Base-by-base conservation (phyloP, 176 grass and related monocot genomes). In the Juncus effusus region DNA sequence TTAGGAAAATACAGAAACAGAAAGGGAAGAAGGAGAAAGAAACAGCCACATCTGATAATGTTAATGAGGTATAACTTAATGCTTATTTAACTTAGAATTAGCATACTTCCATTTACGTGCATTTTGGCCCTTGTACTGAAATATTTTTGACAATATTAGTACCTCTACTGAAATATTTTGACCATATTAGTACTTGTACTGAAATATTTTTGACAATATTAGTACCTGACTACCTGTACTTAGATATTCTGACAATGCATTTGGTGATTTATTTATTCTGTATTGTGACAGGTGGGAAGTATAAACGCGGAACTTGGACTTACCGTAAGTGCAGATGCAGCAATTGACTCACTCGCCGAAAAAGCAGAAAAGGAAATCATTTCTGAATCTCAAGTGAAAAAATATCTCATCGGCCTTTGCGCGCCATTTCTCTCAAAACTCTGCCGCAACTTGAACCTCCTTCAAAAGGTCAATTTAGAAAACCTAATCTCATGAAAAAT, bases 231-330 rank as follows among this genome's bases (percentile, higher is more conserved):
- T 47, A 47, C 55, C 53, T 55, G 12, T 4, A 50, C 65, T 39
- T 14, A 54, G 11, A n/a, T 16, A 38, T 3, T 47, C 12, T 39
- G 1, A 9, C 50, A 13, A 69, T 0, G 19, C 19, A 41, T 71
- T 41, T 40, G 19, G 13, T 61, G 73, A 42, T n/a, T 52, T 68
- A 42, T 63, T 61, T 53, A 51, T 75, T 68, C 28, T 80, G 16
- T 40, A 63, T 55, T 40, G 41, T 74, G 14, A 44, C 77, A 92
- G 85, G 60, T 51, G 44, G 74, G 79, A 76, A 62, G 75, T 63
- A 97, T 97, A 97, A 97, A 97, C 86, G 88, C 80, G 13, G 93
- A 97, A 76, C 56, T 97, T 74, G 93, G 93, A 65, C 77, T 97
- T 61, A 70, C 77, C 76, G 93, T 77, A 53, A 83, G 79, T 19